phyloP scores from a whole-genome alignment of 1,284 basidiomycete species.

The Heliocybe sulcata region DNA sequence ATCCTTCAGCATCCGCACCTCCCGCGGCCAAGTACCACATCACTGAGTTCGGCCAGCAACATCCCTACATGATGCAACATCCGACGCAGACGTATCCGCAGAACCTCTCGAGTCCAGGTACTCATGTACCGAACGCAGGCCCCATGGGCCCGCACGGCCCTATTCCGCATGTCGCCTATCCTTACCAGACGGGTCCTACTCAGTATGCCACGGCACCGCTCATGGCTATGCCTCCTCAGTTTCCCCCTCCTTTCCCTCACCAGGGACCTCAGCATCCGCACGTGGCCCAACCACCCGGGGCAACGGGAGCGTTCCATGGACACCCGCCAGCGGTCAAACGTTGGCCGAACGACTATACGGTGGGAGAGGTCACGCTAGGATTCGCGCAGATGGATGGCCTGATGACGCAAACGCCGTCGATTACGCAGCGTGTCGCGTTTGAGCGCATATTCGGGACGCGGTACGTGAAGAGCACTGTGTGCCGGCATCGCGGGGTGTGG shows the following conservation, averaged over 20 bases:
- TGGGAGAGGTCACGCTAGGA: conserved; percentile 49
- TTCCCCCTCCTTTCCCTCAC: not conserved
- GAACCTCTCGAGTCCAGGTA: conserved; percentile 8
- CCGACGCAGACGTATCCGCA: conserved; percentile 11
- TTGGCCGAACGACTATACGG: conserved; percentile 68
- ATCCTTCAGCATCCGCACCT: conserved; percentile 9
- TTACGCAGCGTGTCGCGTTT: conserved; percentile 54
- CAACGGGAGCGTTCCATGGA: conserved; percentile 38
- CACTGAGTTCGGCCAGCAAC: conserved; percentile 8
- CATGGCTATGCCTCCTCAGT: conserved; percentile 6
- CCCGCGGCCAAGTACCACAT: conserved; percentile 15
- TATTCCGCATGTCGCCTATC: not conserved
- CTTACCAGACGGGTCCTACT: not conserved
- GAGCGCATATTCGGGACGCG: conserved; percentile 57
- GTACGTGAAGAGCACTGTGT: conserved; percentile 66
- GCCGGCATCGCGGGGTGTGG: conserved; percentile 59
- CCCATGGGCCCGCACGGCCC: not conserved
- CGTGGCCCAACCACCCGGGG: conserved; percentile 9
- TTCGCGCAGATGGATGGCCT: conserved; percentile 49
- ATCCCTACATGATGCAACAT: conserved; percentile 8
- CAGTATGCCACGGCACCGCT: not conserved
- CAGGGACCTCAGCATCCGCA: conserved; percentile 1
- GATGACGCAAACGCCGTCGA: conserved; percentile 29
- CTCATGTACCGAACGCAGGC: not conserved
- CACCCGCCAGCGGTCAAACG: conserved; percentile 49